phyloP scores from a whole-genome alignment of 495 filamentous ascomycete species.

The Ramalina peruviana region DNA sequence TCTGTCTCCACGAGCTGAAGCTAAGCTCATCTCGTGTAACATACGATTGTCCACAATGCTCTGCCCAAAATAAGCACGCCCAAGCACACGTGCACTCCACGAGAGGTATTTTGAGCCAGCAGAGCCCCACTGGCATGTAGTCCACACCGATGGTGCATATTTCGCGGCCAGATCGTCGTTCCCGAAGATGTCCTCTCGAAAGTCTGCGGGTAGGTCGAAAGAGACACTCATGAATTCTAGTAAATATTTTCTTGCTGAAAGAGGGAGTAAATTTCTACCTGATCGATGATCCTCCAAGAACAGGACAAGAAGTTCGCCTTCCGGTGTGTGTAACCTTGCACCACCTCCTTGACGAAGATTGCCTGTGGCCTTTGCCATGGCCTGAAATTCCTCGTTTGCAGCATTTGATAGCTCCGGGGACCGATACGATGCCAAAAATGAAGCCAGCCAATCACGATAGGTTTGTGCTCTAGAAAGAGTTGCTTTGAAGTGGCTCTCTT shows the following conservation, averaged over 20 bases:
- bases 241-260: slow-evolving; percentile 52
- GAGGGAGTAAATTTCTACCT: slow-evolving; percentile 47
- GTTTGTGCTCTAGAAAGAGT: slow-evolving; percentile 51
- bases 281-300: slow-evolving; percentile 59
- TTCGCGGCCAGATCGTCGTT: slow-evolving; percentile 43
- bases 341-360: slow-evolving; percentile 43
- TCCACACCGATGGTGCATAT: slow-evolving; percentile 54
- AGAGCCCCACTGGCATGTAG: slow-evolving; percentile 47
- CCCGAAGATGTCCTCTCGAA: slow-evolving; percentile 45
- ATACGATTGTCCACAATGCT: slow-evolving; percentile 47
- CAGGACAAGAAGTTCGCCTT: slow-evolving; percentile 58
- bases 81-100: slow-evolving; percentile 76
- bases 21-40: slow-evolving; percentile 35
- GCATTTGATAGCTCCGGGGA: slow-evolving; percentile 32
- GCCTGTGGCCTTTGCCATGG: slow-evolving; percentile 48
- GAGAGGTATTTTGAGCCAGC: slow-evolving; percentile 55
- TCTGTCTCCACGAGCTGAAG: background rate
- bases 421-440: slow-evolving; percentile 42
- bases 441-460: slow-evolving; percentile 60
- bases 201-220: slow-evolving; percentile 45
- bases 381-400: slow-evolving; percentile 42
- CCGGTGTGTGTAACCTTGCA: slow-evolving; percentile 43
- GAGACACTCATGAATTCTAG: slow-evolving; percentile 59
- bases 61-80: slow-evolving; percentile 66
- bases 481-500: slow-evolving; percentile 57